Base-by-base conservation (phyloP, 1,139 yeast genomes). In the Petasospora rhodanensis region DNA sequence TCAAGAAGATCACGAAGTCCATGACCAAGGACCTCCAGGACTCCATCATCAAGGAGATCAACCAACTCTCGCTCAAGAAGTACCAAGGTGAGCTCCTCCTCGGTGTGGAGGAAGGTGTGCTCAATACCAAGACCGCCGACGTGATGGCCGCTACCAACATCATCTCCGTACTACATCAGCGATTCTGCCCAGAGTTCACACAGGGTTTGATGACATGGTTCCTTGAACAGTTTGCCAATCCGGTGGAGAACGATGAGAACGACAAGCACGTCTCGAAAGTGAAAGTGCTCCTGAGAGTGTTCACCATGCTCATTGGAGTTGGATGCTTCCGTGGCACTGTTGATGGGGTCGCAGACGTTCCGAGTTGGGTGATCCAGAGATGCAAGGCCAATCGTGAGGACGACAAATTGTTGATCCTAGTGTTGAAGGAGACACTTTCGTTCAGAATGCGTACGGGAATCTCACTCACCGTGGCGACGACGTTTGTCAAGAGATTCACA, bases 121-220 rank as follows among this genome's bases (percentile, higher is more conserved):
- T 65, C 9, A 76, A 69, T 43, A 61, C 66, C 12, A 77, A 77
- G 40, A 55, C 61, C 7, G 78, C 71, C 10, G 96, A 86, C 51
- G 56, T 83, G 2, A 45, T 52, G 14, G 79, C 91, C 0, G 78
- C 81, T 2, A 68, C 76, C 22, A 87, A 80, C 46, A 70, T 86
- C 2, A 68, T 81, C 0, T 76, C 89, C 26, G 79, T 78, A 1
- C 59, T 89, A 18, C 95, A 86, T 56, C 95, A 82, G 55, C 63
- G 96, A 32, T 86, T 87, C 54, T 55, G 66, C 3, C 35, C 44
- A 1, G 54, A 58, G 8, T 80, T 84, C 52, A 70, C 86, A 0
- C 72, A 76, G 1, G 56, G 54, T 16, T 50, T 85, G 36, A 54
- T 80, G 42, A 55, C 67, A 1, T 57, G 66, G 40, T 60, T 82